Evolutionary conservation across 495 filamentous ascomycete genomes (phyloP).

Genomic region (Parathielavia hyrcaniae): DNA sequence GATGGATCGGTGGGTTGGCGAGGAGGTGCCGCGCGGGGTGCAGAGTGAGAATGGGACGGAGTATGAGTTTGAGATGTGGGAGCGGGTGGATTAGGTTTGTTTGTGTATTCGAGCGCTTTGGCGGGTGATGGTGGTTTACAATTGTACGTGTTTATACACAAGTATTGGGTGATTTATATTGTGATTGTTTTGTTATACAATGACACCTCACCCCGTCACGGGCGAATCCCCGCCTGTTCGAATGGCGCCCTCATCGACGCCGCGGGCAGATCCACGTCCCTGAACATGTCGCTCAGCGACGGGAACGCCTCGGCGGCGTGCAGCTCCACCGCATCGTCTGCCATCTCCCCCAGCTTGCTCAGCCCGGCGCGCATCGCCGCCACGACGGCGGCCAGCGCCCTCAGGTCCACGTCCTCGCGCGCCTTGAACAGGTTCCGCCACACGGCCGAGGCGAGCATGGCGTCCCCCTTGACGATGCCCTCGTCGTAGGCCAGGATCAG

Average conservation of each 20-base stretch:
- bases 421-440: slow-evolving; percentile 93
- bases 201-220: background rate
- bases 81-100: slow-evolving; percentile 33
- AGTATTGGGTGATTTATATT: background rate
- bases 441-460: slow-evolving; percentile 76
- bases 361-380: slow-evolving; percentile 69
- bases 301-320: slow-evolving; percentile 33
- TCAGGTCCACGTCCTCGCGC: slow-evolving; percentile 61
- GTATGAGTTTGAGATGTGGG: slow-evolving; percentile 64
- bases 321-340: slow-evolving; percentile 48
- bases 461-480: slow-evolving; percentile 73
- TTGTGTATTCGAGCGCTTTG: too few relatives aligned
- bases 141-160: too few relatives aligned
- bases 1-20: slow-evolving; percentile 52
- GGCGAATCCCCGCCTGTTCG: slow-evolving; percentile 4
- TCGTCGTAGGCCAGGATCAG: slow-evolving; percentile 80
- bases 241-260: slow-evolving; percentile 24
- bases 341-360: slow-evolving; percentile 54
- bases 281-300: slow-evolving; percentile 39
- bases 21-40: slow-evolving; percentile 46
- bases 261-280: slow-evolving; percentile 36
- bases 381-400: slow-evolving; percentile 64
- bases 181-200: background rate
- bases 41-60: slow-evolving; percentile 51
- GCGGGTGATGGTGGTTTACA: background rate